A percentile compares a stretch with the other conserved stretches of the same genome.
These are phyloP conservation scores for Apiotrichum siamense DNA, from an alignment of 1,284 basidiomycete genomes.

Conservation along the genomic window DNA sequence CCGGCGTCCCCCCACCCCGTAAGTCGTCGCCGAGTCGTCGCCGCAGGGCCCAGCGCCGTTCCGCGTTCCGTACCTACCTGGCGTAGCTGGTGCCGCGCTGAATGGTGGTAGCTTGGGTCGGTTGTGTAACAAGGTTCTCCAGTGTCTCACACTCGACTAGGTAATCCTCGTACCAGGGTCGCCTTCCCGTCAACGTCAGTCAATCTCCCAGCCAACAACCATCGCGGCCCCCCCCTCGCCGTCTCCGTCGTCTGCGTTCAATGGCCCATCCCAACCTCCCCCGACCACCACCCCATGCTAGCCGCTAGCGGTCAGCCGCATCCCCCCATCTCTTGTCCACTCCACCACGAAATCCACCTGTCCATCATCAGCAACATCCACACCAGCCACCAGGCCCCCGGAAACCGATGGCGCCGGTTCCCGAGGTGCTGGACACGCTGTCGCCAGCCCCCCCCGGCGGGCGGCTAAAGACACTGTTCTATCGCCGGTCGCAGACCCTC, in stretches of 20 bases:
- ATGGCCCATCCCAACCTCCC: too few species aligned
- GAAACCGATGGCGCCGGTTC: constrained; percentile 6
- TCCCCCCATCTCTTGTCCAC: background rate
- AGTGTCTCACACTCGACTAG: too few species aligned
- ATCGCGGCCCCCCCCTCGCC: background rate
- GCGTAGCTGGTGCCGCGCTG: too few species aligned
- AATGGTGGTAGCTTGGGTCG: too few species aligned
- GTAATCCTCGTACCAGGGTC: too few species aligned
- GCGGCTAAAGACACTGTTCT: background rate
- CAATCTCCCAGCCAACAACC: too few species aligned
- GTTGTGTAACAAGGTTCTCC: too few species aligned
- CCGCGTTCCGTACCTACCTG: too few species aligned
- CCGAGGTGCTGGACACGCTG: constrained; percentile 3
- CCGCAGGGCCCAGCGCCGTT: too few species aligned
- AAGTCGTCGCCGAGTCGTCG: too few species aligned
- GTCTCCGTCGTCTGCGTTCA: background rate
- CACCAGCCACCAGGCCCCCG: background rate
- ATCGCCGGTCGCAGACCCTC: background rate
- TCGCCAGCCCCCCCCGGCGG: background rate
- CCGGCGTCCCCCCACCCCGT: too few species aligned
- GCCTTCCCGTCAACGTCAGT: too few species aligned
- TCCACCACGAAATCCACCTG: constrained; percentile 1
- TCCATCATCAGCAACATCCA: background rate
- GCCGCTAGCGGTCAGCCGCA: constrained; percentile 3
- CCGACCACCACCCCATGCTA: constrained; percentile 1